phyloP scores from a whole-genome alignment of 2,329 filamentous ascomycete species.

The Huntiella savannae region DNA sequence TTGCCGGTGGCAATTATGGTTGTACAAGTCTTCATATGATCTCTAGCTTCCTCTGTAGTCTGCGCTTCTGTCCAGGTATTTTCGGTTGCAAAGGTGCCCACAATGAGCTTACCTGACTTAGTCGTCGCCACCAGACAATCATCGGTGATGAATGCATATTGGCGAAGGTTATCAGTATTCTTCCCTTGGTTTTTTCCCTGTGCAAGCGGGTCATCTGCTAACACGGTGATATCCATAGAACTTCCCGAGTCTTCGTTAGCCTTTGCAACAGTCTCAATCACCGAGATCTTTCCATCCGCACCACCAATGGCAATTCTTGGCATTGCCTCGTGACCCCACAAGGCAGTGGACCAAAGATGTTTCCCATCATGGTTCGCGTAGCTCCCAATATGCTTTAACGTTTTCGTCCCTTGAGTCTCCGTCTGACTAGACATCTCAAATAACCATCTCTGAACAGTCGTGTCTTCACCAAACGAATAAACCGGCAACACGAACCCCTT shows the following conservation, averaged over 20 bases:
- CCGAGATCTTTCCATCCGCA: conserved; percentile 53
- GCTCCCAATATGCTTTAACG: conserved; percentile 33
- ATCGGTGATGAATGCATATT: conserved; percentile 42
- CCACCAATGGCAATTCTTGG: conserved; percentile 52
- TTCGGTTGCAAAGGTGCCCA: conserved; percentile 20
- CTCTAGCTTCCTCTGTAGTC: conserved; percentile 18
- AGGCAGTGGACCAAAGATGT: conserved; percentile 65
- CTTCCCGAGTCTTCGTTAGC: not conserved
- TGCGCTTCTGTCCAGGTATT: conserved; percentile 26
- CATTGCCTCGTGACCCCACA: conserved; percentile 17
- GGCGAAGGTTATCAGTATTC: conserved; percentile 28
- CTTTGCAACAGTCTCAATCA: conserved; percentile 20
- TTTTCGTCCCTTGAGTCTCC: not conserved
- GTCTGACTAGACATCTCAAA: conserved; percentile 22
- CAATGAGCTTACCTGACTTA: conserved; percentile 38
- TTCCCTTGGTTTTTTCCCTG: not conserved
- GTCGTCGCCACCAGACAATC: conserved; percentile 36
- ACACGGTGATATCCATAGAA: conserved; percentile 9
- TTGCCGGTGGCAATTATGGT: conserved; percentile 23
- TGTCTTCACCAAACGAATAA: conserved; percentile 72
- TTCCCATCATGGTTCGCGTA: conserved; percentile 61
- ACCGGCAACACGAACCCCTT: conserved; percentile 26
- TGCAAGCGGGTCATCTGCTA: conserved; percentile 1
- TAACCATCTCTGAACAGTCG: conserved; percentile 55
- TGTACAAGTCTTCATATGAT: conserved; percentile 28